phyloP scores from a whole-genome alignment of 352 stramenopile genomes.

The Globisporangium recalcitrans region DNA sequence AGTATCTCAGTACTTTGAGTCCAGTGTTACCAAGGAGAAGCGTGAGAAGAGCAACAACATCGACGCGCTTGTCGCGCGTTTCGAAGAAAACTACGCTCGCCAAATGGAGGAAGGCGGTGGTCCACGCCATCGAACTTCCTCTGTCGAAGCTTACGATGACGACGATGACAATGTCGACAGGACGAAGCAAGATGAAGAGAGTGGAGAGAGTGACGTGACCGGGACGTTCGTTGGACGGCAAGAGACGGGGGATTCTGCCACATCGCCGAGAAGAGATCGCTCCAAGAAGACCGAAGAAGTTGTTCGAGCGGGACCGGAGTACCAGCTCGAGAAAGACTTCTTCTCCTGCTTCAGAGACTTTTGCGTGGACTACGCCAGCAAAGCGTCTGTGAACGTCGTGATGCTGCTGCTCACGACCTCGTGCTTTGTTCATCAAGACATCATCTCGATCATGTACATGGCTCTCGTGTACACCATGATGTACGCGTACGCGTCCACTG shows the following conservation, averaged over 20 bases:
- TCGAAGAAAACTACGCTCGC: constrained; percentile 43
- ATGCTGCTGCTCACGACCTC: constrained; percentile 77
- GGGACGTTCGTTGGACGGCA: constrained; percentile 7
- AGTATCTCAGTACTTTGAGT: constrained; percentile 66
- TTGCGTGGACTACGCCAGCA: constrained; percentile 64
- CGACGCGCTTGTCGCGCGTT: constrained; percentile 31
- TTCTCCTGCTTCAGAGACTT: constrained; percentile 62
- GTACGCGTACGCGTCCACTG: constrained; percentile 49
- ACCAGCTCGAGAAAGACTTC: constrained; percentile 39
- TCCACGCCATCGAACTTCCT: constrained; percentile 38
- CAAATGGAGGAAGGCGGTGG: constrained; percentile 35
- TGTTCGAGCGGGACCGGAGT: background rate
- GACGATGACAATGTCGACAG: constrained; percentile 44
- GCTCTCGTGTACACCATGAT: constrained; percentile 80
- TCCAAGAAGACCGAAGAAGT: background rate
- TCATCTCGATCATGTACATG: constrained; percentile 74
- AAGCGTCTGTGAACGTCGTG: constrained; percentile 71
- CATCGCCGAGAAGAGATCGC: background rate
- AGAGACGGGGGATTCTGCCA: background rate
- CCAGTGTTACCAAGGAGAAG: constrained; percentile 29
- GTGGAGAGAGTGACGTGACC: constrained; percentile 16
- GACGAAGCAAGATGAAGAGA: constrained; percentile 27
- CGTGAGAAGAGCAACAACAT: constrained; percentile 33
- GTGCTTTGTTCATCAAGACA: constrained; percentile 70
- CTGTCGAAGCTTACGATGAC: constrained; percentile 48